Evolutionary conservation across 2,329 filamentous ascomycete species (phyloP), one percentile per base, ranked within the genome.

Genomic region (Fusarium devonianum): DNA sequence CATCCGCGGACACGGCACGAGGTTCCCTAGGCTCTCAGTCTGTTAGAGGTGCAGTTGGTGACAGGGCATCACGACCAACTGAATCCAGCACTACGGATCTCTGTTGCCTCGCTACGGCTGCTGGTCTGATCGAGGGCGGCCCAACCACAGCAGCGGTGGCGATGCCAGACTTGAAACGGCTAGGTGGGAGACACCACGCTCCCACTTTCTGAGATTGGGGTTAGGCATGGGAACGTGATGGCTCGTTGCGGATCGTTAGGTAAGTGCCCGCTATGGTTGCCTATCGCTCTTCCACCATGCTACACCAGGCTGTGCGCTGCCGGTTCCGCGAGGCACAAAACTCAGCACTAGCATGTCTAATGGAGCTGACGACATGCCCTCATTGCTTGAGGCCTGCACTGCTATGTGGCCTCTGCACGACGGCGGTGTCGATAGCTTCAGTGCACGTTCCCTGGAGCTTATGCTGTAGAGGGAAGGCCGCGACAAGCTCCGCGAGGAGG

Each of bases 371-470:
- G 53, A 51, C 45, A 59, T 62, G 38, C 33, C 44, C 54, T 60
- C 49, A 41, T 49, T 53, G 23, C 52, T 52, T 41, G 49, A 34
- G 47, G 52, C 50, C 44, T 53, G 42, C 51, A 45, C 59, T 61
- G 53, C 53, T 26, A 13, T 44, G 42, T 49, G 63, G 59, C 43
- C 59, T 63, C 41, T 61, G 60, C 63, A 38, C 56, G 56, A 58
- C 54, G 54, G 61, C 51, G 59, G 47, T 66, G 54, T 66, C 53
- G 59, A 65, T 66, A 66, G 63, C 61, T 58, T 64, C 58, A 56
- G 40, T 49, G 59, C 63, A 66, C 59, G 50, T 58, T 55, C 57
- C 53, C 46, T 58, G 54, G 49, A 48, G 47, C 43, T 47, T 63
- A 53, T 49, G 49, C 58, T 50, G 29, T 51, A 55, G 58, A 57